phyloP scores from a whole-genome alignment of 2,329 filamentous ascomycete species.

The Aspergillus sclerotialis region DNA sequence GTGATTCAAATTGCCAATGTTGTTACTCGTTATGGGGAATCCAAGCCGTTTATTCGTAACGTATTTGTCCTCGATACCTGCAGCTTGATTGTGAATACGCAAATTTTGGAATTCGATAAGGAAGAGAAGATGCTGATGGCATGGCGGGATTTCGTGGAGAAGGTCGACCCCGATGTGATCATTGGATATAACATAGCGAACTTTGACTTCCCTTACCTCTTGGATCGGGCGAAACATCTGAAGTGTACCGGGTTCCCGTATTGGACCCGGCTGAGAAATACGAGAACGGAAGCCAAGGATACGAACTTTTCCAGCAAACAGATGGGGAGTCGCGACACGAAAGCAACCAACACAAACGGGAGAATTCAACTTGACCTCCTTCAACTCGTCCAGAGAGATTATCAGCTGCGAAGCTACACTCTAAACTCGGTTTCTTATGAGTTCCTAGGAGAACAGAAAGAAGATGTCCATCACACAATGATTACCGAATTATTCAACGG shows the following conservation, averaged over 20 bases:
- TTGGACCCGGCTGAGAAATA: slow-evolving; percentile 71
- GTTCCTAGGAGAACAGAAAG: slow-evolving; percentile 94
- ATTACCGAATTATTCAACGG: slow-evolving; percentile 98
- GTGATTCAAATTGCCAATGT: slow-evolving; percentile 98
- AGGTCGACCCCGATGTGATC: slow-evolving; percentile 92
- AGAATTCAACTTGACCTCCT: slow-evolving; percentile 86
- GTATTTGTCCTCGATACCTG: slow-evolving; percentile 93
- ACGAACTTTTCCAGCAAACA: slow-evolving; percentile 95
- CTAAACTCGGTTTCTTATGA: slow-evolving; percentile 93
- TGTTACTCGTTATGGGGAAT: slow-evolving; percentile 88
- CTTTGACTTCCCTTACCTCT: slow-evolving; percentile 95
- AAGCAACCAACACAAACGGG: slow-evolving; percentile 89
- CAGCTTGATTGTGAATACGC: slow-evolving; percentile 88
- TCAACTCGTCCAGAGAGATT: slow-evolving; percentile 90
- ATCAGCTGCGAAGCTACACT: slow-evolving; percentile 93
- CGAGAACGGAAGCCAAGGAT: slow-evolving; percentile 65
- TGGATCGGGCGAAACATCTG: slow-evolving; percentile 79
- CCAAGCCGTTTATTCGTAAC: slow-evolving; percentile 91
- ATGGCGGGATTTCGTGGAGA: slow-evolving; percentile 84
- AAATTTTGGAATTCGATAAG: slow-evolving; percentile 73
- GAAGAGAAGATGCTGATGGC: slow-evolving; percentile 87
- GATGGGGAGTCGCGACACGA: slow-evolving; percentile 93
- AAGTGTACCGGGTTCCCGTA: slow-evolving; percentile 76
- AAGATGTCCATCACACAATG: slow-evolving; percentile 98
- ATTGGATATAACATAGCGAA: slow-evolving; percentile 99